Conservation (phyloP, 352 stramenopile genomes). For the Globisporangium spinosum region DNA sequence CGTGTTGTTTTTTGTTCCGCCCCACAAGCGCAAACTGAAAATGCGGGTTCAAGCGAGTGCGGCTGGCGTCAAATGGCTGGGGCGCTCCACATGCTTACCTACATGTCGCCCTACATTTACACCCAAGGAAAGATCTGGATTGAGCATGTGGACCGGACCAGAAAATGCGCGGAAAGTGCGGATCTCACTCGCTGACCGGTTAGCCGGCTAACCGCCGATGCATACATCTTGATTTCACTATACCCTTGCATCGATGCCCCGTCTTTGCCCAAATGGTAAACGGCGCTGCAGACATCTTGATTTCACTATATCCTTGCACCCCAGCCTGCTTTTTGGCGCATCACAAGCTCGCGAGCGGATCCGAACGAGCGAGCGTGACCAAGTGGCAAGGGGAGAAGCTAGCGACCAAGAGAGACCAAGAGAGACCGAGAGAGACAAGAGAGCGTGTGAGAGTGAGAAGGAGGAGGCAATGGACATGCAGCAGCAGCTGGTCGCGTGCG, state of each 20-base stretch:
- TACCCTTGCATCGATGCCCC: neutral
- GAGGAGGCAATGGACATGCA: conserved; percentile 25
- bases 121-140: neutral
- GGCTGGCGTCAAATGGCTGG: neutral
- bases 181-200: neutral
- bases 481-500: conserved; percentile 53
- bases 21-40: neutral
- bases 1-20: conserved; percentile 1
- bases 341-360: neutral
- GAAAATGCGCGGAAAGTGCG: conserved; percentile 8
- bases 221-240: neutral
- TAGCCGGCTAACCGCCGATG: neutral
- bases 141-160: neutral
- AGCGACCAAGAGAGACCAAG: neutral
- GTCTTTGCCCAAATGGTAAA: no score
- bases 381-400: neutral
- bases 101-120: neutral
- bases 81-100: neutral
- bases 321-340: neutral
- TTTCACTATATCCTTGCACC: no score
- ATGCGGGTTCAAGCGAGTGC: neutral
- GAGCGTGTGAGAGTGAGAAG: neutral
- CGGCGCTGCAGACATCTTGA: no score
- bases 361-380: neutral
- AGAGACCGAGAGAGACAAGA: neutral